A percentile compares a stretch with the other conserved stretches of the same genome.
Conservation (phyloP, 2,329 filamentous ascomycete genomes). For the Fonsecaea nubica region DNA sequence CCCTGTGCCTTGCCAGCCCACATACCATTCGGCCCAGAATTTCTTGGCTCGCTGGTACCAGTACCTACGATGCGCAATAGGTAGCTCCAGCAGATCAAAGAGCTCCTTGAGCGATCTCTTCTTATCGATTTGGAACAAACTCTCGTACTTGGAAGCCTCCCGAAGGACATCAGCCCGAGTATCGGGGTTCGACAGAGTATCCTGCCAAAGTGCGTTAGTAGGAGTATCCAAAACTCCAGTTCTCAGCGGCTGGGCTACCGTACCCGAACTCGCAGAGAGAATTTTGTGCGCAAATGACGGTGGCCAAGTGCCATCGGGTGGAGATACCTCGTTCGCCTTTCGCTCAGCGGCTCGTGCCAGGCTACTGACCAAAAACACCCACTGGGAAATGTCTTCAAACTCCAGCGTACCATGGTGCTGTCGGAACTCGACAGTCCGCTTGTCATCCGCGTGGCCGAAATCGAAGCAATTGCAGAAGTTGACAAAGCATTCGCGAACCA, state of each 20-base stretch:
- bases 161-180: background rate
- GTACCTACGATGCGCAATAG: background rate
- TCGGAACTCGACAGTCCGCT: conserved; percentile 13
- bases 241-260: background rate
- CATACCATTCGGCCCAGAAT: background rate
- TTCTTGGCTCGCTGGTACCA: conserved; percentile 6
- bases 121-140: background rate
- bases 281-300: background rate
- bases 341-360: conserved; percentile 10
- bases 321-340: conserved; percentile 1
- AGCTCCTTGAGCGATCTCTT: conserved; percentile 7
- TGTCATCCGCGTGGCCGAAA: background rate
- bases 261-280: background rate
- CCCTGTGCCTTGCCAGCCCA: background rate
- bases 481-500: conserved; percentile 6
- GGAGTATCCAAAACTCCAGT: background rate
- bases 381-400: background rate
- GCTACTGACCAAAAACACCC: conserved; percentile 7
- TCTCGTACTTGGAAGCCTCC: background rate
- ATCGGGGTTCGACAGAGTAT: background rate
- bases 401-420: conserved; percentile 13
- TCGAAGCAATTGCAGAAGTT: conserved; percentile 11
- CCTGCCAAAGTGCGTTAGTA: background rate
- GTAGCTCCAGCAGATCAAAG: conserved; percentile 11
- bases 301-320: background rate